These are phyloP conservation scores for Baorangia bicolor DNA, from an alignment of 768 basidiomycete species.

Conservation along the genomic window DNA sequence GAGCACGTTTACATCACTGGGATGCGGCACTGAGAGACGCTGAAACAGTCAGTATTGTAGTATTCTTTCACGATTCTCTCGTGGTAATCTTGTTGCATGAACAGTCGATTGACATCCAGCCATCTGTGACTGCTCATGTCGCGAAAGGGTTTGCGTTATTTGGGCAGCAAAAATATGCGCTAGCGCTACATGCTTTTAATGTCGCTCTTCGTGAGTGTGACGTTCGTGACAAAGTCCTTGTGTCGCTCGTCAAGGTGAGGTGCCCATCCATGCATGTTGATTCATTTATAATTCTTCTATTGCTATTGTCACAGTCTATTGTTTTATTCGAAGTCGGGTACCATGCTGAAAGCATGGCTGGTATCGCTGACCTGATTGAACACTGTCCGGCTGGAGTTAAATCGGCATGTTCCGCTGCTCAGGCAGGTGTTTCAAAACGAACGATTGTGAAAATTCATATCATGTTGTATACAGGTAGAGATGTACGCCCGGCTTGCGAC, in stretches of 20 bases:
- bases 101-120: constrained; percentile 5
- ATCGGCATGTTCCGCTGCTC: neutral
- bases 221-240: neutral
- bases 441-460: neutral
- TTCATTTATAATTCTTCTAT: neutral
- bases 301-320: neutral
- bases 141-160: constrained; percentile 4
- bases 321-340: neutral
- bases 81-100: neutral
- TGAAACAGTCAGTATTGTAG: neutral
- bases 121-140: neutral
- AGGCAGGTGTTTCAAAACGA: neutral
- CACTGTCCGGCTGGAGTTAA: neutral
- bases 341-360: constrained; percentile 7
- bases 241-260: neutral
- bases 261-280: neutral
- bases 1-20: constrained; percentile 4
- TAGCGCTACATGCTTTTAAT: neutral
- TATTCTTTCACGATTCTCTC: neutral
- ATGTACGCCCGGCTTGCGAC: neutral
- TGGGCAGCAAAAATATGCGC: neutral
- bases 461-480: neutral
- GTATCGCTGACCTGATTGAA: neutral
- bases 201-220: constrained; percentile 1
- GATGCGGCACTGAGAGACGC: constrained; percentile 5